Evolutionary conservation across 495 filamentous ascomycete species (phyloP).

Genomic region (Penicillium herquei): DNA sequence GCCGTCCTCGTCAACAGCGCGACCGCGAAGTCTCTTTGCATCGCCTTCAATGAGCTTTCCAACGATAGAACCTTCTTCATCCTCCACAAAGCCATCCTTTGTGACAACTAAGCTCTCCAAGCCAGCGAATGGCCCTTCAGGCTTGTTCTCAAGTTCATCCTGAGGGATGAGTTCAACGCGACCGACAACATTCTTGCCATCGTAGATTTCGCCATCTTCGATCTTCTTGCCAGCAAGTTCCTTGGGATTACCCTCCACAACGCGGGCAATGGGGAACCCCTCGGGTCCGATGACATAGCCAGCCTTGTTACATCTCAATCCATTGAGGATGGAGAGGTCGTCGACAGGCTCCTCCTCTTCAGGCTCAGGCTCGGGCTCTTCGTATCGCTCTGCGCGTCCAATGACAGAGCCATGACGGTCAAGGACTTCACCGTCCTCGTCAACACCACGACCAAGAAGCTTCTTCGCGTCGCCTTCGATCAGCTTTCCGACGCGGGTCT

Average conservation of each 20-base stretch:
- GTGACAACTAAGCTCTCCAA: constrained; percentile 68
- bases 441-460: constrained; percentile 58
- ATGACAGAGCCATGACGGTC: constrained; percentile 62
- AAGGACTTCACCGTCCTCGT: constrained; percentile 64
- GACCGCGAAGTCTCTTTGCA: constrained; percentile 68
- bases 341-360: constrained; percentile 14
- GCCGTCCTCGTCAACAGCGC: constrained; percentile 76
- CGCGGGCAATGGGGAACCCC: constrained; percentile 67
- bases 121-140: constrained; percentile 71
- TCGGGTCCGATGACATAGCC: constrained; percentile 72
- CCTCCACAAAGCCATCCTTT: constrained; percentile 67
- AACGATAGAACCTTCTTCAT: constrained; percentile 65
- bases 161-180: constrained; percentile 71
- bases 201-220: constrained; percentile 73
- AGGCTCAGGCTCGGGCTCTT: constrained; percentile 41
- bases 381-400: constrained; percentile 59
- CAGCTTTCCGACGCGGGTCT: constrained; percentile 56
- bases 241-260: constrained; percentile 66
- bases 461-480: constrained; percentile 64
- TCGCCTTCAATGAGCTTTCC: constrained; percentile 78
- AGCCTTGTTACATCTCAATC: constrained; percentile 72
- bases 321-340: constrained; percentile 65
- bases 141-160: constrained; percentile 66
- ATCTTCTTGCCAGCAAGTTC: constrained; percentile 67
- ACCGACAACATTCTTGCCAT: constrained; percentile 69